A percentile compares a stretch with the other conserved stretches of the same genome.
Evolutionary conservation across 2,329 filamentous ascomycete genomes (phyloP).

Genomic region (Epicoccum sorghinum): DNA sequence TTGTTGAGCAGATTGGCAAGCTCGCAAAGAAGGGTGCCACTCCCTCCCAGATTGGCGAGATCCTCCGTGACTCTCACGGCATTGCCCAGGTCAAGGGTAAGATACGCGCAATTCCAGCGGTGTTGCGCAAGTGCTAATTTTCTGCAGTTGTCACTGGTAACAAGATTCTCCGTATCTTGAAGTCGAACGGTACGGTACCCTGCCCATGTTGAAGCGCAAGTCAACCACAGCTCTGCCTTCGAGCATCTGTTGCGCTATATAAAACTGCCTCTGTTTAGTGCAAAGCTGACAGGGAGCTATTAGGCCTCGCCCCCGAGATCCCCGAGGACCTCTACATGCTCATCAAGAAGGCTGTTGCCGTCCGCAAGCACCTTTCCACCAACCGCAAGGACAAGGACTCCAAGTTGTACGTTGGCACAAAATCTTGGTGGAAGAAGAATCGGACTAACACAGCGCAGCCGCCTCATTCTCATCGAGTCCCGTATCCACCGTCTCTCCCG

Average conservation of each 20-base stretch:
- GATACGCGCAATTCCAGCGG: conserved; percentile 53
- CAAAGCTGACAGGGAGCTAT: conserved; percentile 45
- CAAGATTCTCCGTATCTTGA: conserved; percentile 99
- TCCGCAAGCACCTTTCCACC: conserved; percentile 99
- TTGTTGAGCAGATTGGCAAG: conserved; percentile 99
- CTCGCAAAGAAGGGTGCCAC: conserved; percentile 98
- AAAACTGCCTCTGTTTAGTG: conserved; percentile 53
- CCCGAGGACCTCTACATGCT: conserved; percentile 99
- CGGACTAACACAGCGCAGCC: conserved; percentile 53
- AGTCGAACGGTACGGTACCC: conserved; percentile 85
- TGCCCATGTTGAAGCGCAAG: conserved; percentile 50
- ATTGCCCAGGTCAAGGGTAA: conserved; percentile 93
- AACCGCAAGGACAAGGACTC: conserved; percentile 99
- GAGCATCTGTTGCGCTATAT: conserved; percentile 72
- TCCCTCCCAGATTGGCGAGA: conserved; percentile 97
- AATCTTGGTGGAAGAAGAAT: neutral
- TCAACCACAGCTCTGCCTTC: conserved; percentile 42
- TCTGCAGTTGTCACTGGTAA: conserved; percentile 72
- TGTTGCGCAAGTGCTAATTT: conserved; percentile 19
- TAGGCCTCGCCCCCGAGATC: conserved; percentile 97
- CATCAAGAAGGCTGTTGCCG: conserved; percentile 94
- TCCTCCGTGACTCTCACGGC: conserved; percentile 97
- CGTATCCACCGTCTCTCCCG: conserved; percentile 99
- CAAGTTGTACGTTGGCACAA: conserved; percentile 70
- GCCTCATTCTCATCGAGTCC: conserved; percentile 99